A percentile compares a stretch with the other conserved stretches of the same genome.
phyloP scores from a whole-genome alignment of 179 eudicot species.

The Camellia oleifera region DNA sequence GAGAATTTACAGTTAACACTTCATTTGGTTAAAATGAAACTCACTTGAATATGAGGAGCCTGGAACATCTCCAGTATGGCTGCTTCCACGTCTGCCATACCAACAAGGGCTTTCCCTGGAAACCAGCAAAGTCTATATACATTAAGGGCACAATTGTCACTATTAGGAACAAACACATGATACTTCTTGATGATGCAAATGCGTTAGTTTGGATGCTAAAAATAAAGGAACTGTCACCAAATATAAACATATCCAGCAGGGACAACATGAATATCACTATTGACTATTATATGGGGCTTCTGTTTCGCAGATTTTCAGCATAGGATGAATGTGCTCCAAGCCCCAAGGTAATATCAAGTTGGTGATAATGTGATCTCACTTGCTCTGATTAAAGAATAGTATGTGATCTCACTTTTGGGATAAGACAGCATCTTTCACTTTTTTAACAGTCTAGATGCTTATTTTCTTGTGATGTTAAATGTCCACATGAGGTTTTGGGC shows the following conservation, averaged over 20 bases:
- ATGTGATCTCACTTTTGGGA: no score
- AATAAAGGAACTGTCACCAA: background rate
- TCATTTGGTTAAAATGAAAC: conserved; percentile 13
- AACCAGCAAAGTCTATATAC: conserved; percentile 10
- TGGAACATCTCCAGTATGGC: conserved; percentile 99
- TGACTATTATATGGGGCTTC: no score
- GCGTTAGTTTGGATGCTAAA: background rate
- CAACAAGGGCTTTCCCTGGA: conserved; percentile 67
- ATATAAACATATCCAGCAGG: background rate
- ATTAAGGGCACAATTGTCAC: background rate
- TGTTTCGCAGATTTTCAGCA: no score
- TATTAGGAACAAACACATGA: background rate
- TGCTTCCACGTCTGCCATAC: conserved; percentile 87
- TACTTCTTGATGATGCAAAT: background rate
- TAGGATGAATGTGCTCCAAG: no score
- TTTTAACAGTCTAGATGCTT: no score
- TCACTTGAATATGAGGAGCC: conserved; percentile 97
- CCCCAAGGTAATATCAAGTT: no score
- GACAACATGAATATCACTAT: background rate
- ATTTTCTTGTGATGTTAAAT: no score
- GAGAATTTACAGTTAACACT: background rate
- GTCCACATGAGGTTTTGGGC: no score
- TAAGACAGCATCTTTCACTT: no score
- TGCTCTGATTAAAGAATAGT: no score
- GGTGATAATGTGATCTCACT: no score